Conservation (phyloP, 495 filamentous ascomycete species). For the Clohesyomyces aquaticus region DNA sequence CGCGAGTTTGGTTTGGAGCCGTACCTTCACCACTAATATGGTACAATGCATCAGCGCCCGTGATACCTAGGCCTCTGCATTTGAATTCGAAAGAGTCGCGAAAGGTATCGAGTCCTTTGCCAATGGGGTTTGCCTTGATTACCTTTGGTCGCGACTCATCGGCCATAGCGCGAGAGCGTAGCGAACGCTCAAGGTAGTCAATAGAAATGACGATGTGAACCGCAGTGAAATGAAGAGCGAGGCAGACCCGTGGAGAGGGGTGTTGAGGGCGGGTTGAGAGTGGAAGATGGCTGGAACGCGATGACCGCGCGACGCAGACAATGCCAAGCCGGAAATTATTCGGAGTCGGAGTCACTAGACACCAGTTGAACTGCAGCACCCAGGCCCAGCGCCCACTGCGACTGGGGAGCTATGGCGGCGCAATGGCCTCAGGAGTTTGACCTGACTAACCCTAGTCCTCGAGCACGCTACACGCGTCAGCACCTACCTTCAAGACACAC, state of each 20-base stretch:
- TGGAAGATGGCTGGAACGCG: not conserved
- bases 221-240: no score
- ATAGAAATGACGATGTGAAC: no score
- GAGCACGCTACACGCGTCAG: conserved; percentile 26
- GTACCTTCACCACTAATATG: conserved; percentile 6
- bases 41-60: not conserved
- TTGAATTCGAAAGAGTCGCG: not conserved
- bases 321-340: conserved; percentile 7
- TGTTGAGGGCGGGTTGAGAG: no score
- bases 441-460: conserved; percentile 5
- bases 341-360: not conserved
- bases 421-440: conserved; percentile 7
- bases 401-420: conserved; percentile 12
- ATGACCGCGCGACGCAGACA: not conserved
- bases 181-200: no score
- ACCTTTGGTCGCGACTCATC: conserved; percentile 5
- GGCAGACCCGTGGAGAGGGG: no score
- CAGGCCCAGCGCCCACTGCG: conserved; percentile 20
- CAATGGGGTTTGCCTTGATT: conserved; percentile 1
- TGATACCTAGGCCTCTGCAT: not conserved
- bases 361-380: no score
- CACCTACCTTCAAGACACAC: conserved; percentile 21
- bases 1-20: not conserved
- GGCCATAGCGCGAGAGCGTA: no score
- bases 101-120: conserved; percentile 1